Percentiles rank a stretch among this genome's conserved stretches.
These are phyloP conservation scores for Rhinocladiella mackenziei DNA, from an alignment of 2,329 filamentous ascomycete genomes.

Conservation along the genomic window DNA sequence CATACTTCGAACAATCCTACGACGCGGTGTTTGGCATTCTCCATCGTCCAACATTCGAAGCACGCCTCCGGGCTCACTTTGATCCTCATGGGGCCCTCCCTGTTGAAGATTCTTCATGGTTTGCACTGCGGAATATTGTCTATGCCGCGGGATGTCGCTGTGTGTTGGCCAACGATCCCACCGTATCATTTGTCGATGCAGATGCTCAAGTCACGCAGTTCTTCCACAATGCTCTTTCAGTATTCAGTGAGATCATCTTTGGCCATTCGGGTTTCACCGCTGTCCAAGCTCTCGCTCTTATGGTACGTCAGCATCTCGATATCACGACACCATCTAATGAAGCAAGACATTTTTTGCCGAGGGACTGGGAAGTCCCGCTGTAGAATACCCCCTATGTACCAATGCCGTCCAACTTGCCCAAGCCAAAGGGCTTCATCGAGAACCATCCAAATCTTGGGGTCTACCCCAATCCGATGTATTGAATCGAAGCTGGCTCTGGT, in stretches of 20 bases:
- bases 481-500: conserved; percentile 6
- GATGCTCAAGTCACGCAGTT: conserved; percentile 4
- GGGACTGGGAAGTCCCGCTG: conserved; percentile 3
- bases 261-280: conserved; percentile 11
- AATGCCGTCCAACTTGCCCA: conserved; percentile 6
- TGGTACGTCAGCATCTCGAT: conserved; percentile 4
- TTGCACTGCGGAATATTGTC: conserved; percentile 12
- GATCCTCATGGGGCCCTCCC: not conserved
- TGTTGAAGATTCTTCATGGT: conserved; percentile 9
- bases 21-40: conserved; percentile 11
- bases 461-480: conserved; percentile 1
- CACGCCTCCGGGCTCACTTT: conserved; percentile 8
- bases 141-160: conserved; percentile 13
- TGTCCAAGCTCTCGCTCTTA: conserved; percentile 6
- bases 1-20: conserved; percentile 11
- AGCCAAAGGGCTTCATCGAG: conserved; percentile 4
- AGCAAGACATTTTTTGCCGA: conserved; percentile 9
- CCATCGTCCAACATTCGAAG: conserved; percentile 14
- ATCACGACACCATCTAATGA: not conserved
- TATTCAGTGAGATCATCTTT: conserved; percentile 8
- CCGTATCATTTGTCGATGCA: conserved; percentile 2
- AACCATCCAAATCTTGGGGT: not conserved
- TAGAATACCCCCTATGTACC: conserved; percentile 5
- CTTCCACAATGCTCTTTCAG: conserved; percentile 12
- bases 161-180: not conserved